Evolutionary conservation across 257 asterid genomes (phyloP).

Genomic region (Jaltomata sinuosa): DNA sequence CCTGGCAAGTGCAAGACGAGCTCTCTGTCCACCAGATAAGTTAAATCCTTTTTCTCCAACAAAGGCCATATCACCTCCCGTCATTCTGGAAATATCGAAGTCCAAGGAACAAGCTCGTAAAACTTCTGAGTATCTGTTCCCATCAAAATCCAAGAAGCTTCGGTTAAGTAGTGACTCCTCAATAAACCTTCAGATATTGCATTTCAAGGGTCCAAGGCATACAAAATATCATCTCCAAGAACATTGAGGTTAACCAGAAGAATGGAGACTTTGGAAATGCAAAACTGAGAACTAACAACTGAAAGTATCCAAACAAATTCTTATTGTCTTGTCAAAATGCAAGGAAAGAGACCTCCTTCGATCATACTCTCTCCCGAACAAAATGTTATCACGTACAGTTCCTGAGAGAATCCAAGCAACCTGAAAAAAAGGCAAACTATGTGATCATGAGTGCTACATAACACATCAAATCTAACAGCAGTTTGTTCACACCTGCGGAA

Average conservation of each 20-base stretch:
- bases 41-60: conserved; percentile 90
- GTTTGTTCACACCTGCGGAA: conserved; percentile 63
- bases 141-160: background rate
- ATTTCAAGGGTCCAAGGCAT: background rate
- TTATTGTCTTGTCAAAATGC: background rate
- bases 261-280: background rate
- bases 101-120: conserved; percentile 60
- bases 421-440: conserved; percentile 23
- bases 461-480: background rate
- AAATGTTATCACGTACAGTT: conserved; percentile 81
- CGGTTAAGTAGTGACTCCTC: background rate
- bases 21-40: conserved; percentile 89
- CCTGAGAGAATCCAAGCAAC: conserved; percentile 96
- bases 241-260: background rate
- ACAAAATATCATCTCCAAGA: background rate
- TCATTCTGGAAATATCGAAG: conserved; percentile 74
- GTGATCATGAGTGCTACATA: conserved; percentile 1
- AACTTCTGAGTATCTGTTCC: conserved; percentile 61
- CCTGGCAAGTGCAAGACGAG: conserved; percentile 96
- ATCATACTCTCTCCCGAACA: conserved; percentile 69
- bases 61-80: conserved; percentile 80
- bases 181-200: background rate
- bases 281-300: background rate
- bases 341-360: conserved; percentile 41
- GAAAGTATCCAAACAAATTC: background rate